Conservation (phyloP, 345 rosid species). For the Turritis glabra region DNA sequence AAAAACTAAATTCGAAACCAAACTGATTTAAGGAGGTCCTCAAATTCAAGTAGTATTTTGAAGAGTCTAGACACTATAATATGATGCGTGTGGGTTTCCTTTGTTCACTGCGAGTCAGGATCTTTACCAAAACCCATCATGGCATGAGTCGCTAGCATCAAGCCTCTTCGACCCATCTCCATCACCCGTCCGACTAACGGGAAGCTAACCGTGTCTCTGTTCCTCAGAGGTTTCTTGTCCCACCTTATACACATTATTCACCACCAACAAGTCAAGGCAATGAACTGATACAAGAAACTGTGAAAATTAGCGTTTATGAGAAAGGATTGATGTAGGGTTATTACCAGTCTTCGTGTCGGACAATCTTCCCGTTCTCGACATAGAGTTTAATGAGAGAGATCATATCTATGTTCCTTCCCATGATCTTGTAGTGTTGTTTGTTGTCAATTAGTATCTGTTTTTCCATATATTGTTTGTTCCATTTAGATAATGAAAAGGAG, state of each 20-base stretch:
- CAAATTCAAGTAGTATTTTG: background rate
- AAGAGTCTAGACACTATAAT: background rate
- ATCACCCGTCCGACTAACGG: constrained; percentile 59
- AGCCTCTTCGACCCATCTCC: constrained; percentile 71
- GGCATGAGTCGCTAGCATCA: constrained; percentile 87
- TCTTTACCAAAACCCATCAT: constrained; percentile 94
- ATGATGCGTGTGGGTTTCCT: background rate
- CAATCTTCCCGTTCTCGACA: constrained; percentile 72
- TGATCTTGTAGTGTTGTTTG: constrained; percentile 78
- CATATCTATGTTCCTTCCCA: constrained; percentile 75
- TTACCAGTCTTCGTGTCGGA: constrained; percentile 92
- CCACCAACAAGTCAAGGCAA: background rate
- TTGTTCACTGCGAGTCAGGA: constrained; percentile 36
- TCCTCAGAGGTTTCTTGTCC: constrained; percentile 85
- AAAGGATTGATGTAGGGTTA: background rate
- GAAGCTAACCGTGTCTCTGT: constrained; percentile 55
- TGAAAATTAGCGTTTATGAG: background rate
- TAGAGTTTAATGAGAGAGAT: constrained; percentile 73
- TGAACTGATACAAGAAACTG: background rate
- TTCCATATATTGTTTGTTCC: constrained; percentile 4
- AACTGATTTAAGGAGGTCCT: constrained; percentile 12
- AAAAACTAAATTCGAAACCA: no score
- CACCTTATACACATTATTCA: constrained; percentile 51
- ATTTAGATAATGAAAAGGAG: background rate
- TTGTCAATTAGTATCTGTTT: constrained; percentile 71